Percentiles rank a stretch among this genome's conserved stretches.
Evolutionary conservation across 1,284 basidiomycete species (phyloP).

Genomic region (Psilocybe mexicana): DNA sequence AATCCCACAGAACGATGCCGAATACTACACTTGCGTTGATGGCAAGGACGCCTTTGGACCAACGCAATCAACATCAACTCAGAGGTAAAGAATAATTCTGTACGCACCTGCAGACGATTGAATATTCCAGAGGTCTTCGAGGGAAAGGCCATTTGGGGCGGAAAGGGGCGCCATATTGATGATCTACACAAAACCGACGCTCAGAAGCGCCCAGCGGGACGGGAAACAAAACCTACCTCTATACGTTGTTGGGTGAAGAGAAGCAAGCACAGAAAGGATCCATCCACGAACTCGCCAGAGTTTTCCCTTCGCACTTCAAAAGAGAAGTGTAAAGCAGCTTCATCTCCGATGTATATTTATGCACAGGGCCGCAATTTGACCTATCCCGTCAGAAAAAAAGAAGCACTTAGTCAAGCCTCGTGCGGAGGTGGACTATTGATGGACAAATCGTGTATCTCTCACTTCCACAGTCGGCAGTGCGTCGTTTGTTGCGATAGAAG

Average conservation of each 20-base stretch:
- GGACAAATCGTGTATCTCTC: constrained; percentile 2
- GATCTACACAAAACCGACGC: background rate
- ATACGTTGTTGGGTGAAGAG: constrained; percentile 11
- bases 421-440: background rate
- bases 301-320: constrained; percentile 10
- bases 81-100: background rate
- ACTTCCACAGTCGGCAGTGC: background rate
- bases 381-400: constrained; percentile 6
- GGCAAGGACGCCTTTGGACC: constrained; percentile 21
- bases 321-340: constrained; percentile 19
- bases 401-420: background rate
- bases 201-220: background rate
- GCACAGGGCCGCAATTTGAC: constrained; percentile 13
- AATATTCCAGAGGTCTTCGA: constrained; percentile 14
- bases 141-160: constrained; percentile 2
- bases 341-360: constrained; percentile 15
- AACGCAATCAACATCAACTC: background rate
- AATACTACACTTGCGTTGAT: constrained; percentile 28
- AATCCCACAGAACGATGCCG: constrained; percentile 25
- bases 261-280: constrained; percentile 12
- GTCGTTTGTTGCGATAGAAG: constrained; percentile 6
- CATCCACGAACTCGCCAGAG: constrained; percentile 2
- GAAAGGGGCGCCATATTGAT: constrained; percentile 11
- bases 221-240: constrained; percentile 4
- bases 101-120: constrained; percentile 17